phyloP scores from a whole-genome alignment of 805 yeast genomes.

The Ascoidea asiatica region DNA sequence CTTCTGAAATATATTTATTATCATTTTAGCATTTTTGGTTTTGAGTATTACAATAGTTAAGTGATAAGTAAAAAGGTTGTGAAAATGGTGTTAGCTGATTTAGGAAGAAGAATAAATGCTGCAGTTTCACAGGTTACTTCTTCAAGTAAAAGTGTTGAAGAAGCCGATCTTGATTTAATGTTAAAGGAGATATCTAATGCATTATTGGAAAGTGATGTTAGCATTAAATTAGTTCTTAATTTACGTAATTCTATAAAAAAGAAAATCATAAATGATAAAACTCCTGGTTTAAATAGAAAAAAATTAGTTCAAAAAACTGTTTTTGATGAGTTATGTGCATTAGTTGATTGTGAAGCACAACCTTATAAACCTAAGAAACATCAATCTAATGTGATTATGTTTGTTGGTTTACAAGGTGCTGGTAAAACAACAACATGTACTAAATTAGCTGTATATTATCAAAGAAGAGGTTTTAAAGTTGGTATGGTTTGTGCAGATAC shows the following conservation, averaged over 20 bases:
- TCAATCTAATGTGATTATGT: conserved; percentile 73
- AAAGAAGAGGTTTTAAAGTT: conserved; percentile 84
- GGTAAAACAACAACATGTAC: conserved; percentile 98
- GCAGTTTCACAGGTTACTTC: conserved; percentile 56
- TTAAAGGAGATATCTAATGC: conserved; percentile 86
- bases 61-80: too few species aligned
- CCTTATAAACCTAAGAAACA: conserved; percentile 82
- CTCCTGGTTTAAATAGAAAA: conserved; percentile 52
- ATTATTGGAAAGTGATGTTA: conserved; percentile 86
- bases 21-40: too few species aligned
- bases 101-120: conserved; percentile 62
- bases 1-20: too few species aligned
- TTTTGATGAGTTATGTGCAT: conserved; percentile 77
- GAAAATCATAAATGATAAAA: conserved; percentile 39
- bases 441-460: conserved; percentile 87
- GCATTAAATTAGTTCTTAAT: conserved; percentile 67
- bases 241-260: conserved; percentile 59
- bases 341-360: conserved; percentile 56
- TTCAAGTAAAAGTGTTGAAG: conserved; percentile 42
- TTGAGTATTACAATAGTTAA: too few species aligned
- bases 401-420: conserved; percentile 97
- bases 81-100: conserved; percentile 70
- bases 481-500: conserved; percentile 99
- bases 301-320: conserved; percentile 80
- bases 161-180: conserved; percentile 50